These are phyloP conservation scores for Pichia scutulata DNA, from an alignment of 805 yeast genomes.

Conservation along the genomic window DNA sequence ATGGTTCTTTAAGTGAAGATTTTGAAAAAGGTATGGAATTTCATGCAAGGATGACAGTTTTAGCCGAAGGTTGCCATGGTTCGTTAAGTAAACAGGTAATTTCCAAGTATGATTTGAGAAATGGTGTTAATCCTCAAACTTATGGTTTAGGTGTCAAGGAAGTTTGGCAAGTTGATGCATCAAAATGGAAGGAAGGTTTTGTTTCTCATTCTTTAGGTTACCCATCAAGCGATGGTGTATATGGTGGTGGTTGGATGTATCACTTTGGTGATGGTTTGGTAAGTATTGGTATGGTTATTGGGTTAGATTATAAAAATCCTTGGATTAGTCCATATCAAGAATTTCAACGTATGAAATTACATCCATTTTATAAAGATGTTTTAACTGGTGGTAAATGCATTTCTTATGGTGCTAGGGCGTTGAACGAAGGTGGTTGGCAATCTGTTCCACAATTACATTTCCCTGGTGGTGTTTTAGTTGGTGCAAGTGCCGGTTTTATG, in stretches of 20 bases:
- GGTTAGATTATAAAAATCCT: constrained; percentile 91
- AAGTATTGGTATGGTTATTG: constrained; percentile 88
- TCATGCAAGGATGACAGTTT: constrained; percentile 78
- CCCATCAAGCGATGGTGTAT: constrained; percentile 65
- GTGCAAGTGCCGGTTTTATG: constrained; percentile 94
- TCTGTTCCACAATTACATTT: constrained; percentile 83
- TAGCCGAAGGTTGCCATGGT: constrained; percentile 99
- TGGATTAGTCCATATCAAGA: constrained; percentile 94
- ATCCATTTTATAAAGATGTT: constrained; percentile 70
- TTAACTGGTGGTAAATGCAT: constrained; percentile 87
- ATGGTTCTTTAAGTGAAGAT: constrained; percentile 64
- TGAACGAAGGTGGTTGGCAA: constrained; percentile 96
- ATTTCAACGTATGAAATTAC: constrained; percentile 89
- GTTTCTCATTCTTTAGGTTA: constrained; percentile 86
- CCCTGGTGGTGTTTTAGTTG: constrained; percentile 95
- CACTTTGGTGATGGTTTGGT: constrained; percentile 94
- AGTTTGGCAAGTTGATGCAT: constrained; percentile 90
- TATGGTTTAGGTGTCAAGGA: constrained; percentile 96
- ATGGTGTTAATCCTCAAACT: constrained; percentile 66
- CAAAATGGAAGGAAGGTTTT: constrained; percentile 69
- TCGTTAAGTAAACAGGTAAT: constrained; percentile 77
- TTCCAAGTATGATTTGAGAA: constrained; percentile 58
- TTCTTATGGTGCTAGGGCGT: constrained; percentile 91
- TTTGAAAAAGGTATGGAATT: constrained; percentile 98
- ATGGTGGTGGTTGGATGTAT: constrained; percentile 97